phyloP scores from a whole-genome alignment of 78 protist species.

The Salpingoeca rosetta region DNA sequence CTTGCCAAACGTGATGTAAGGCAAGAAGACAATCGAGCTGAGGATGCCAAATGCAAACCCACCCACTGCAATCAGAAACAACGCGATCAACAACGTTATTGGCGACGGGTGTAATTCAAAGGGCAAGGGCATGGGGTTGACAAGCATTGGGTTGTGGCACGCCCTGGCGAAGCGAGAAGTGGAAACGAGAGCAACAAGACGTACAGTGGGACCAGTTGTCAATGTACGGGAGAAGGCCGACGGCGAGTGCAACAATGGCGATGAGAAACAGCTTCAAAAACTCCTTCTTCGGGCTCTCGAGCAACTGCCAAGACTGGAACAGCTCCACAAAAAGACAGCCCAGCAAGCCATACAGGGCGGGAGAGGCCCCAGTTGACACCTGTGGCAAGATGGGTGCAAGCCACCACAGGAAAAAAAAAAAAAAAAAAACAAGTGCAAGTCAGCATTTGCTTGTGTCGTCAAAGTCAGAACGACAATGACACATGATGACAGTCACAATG shows the following conservation, averaged over 20 bases:
- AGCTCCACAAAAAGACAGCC: constrained; percentile 5
- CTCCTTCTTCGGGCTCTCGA: neutral
- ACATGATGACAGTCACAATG: too few relatives aligned
- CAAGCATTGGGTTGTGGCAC: too few relatives aligned
- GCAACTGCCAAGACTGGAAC: constrained; percentile 11
- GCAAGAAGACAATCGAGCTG: constrained; percentile 14
- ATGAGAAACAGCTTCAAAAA: neutral
- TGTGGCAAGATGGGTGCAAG: too few relatives aligned
- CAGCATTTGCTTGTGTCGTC: too few relatives aligned
- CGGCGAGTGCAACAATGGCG: neutral
- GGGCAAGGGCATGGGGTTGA: too few relatives aligned
- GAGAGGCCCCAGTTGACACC: neutral
- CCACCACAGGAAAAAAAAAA: too few relatives aligned
- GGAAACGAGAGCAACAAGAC: neutral
- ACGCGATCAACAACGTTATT: too few relatives aligned
- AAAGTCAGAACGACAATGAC: too few relatives aligned
- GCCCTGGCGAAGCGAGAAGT: too few relatives aligned
- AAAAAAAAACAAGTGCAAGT: too few relatives aligned
- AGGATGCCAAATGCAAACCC: constrained; percentile 17
- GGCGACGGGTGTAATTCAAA: too few relatives aligned
- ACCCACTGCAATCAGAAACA: constrained; percentile 6
- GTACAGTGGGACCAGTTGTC: constrained; percentile 20
- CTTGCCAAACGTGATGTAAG: constrained; percentile 28
- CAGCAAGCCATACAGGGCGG: neutral
- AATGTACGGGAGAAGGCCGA: constrained; percentile 24